These are phyloP conservation scores for Xylariaceae sp. DNA, from an alignment of 2,329 filamentous ascomycete species.

Conservation along the genomic window DNA sequence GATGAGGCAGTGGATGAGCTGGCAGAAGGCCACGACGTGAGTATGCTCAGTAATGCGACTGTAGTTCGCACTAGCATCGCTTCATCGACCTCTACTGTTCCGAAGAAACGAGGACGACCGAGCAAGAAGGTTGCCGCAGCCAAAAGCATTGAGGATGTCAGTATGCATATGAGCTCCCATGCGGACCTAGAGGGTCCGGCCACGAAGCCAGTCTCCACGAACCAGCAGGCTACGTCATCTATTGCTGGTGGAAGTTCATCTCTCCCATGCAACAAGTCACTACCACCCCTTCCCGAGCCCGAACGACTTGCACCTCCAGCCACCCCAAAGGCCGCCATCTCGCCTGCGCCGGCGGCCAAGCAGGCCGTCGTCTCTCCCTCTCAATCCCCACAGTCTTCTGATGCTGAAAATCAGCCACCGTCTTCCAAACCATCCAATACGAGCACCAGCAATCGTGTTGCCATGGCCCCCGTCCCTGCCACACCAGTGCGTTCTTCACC, in stretches of 20 bases:
- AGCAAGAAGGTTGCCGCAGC: slow-evolving; percentile 28
- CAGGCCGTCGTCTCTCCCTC: slow-evolving; percentile 58
- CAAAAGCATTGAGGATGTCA: slow-evolving; percentile 20
- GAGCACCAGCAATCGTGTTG: slow-evolving; percentile 40
- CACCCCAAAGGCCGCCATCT: slow-evolving; percentile 36
- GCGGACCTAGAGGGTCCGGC: slow-evolving; percentile 9
- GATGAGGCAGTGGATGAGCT: slow-evolving; percentile 24
- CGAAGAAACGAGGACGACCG: slow-evolving; percentile 30
- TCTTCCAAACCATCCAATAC: slow-evolving; percentile 56
- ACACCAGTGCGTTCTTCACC: slow-evolving; percentile 54
- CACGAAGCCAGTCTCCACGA: slow-evolving; percentile 4
- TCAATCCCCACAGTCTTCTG: slow-evolving; percentile 69
- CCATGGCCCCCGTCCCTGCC: slow-evolving; percentile 41
- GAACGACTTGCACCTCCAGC: slow-evolving; percentile 28
- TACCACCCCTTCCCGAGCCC: slow-evolving; percentile 24
- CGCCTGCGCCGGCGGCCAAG: slow-evolving; percentile 44
- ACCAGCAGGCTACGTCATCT: slow-evolving; percentile 18
- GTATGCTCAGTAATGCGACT: slow-evolving; percentile 38
- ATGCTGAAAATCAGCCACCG: slow-evolving; percentile 75
- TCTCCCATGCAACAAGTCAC: slow-evolving; percentile 19
- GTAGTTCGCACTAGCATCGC: slow-evolving; percentile 33
- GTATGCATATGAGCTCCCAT: slow-evolving; percentile 2
- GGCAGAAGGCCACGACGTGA: slow-evolving; percentile 34
- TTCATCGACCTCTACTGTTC: slow-evolving; percentile 16
- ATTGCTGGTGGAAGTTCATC: slow-evolving; percentile 9